Base-by-base conservation (phyloP, 768 basidiomycete species). In the Auriculariales sp. region DNA sequence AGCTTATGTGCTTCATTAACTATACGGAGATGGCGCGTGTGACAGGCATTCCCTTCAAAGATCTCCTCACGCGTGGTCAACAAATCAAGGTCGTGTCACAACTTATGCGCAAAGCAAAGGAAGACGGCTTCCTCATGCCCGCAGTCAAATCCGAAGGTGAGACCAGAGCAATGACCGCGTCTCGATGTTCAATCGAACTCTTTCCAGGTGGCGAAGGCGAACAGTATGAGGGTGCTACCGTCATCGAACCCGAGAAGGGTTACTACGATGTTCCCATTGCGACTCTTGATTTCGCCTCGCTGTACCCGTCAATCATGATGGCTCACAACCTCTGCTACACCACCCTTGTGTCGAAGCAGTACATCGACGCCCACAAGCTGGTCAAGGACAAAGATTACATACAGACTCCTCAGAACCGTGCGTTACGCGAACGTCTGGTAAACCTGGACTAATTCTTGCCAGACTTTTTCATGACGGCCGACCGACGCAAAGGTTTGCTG, bases 231-330 rank as follows among this genome's bases (percentile, higher is more conserved):
- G 95, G 95, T 55, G 95, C 95, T 3, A 99, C 92, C 10, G 95
- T 99, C 58, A 98, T 99, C 56, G 95, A 99, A 60, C 95, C 95
- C 3, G 81, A 76, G 63, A 91, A 83, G 60, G 95, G 94, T 0
- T 99, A 91, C 65, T 99, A 98, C 61, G 90, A 95, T 60, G 77
- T 81, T 0, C 95, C 95, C 2, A 97, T 99, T 58, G 93, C 95
- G 11, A 98, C 95, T 0, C 77, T 99, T 44, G 95, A 99, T 74
- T 99, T 99, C 68, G 92, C 90, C 52, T 97, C 93, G 2, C 73
- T 99, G 53, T 99, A 99, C 65, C 95, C 95, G 3, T 98, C 95
- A 0, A 98, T 99, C 67, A 99, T 99, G 95, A 97, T 97, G 93
- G 95, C 94, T 2, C 95, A 99, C 65, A 99, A 99, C 61, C 69